These are phyloP conservation scores for Arabidopsis hybrid DNA, from an alignment of 441 rosid species.

Conservation along the genomic window DNA sequence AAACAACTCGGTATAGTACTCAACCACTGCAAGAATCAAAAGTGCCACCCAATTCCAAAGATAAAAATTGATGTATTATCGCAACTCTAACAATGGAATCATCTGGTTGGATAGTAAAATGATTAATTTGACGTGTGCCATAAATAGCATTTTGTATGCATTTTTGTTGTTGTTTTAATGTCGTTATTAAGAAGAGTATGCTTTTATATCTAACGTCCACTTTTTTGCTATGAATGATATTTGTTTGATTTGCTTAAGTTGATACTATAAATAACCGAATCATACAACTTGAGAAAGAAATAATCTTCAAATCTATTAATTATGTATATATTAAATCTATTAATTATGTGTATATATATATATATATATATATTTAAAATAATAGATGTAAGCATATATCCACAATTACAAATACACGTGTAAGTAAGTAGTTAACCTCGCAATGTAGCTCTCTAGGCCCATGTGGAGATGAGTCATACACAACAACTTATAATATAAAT, in stretches of 20 bases:
- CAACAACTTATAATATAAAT: no score
- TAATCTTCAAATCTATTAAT: no score
- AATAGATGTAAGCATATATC: no score
- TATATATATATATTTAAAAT: no score
- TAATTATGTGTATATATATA: no score
- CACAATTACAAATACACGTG: no score
- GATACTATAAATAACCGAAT: slow-evolving; percentile 5
- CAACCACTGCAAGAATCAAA: no score
- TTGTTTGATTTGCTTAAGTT: slow-evolving; percentile 5
- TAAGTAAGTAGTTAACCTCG: no score
- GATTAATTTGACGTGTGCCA: slow-evolving; percentile 3
- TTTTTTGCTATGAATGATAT: not conserved
- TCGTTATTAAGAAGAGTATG: not conserved
- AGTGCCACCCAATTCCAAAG: not conserved
- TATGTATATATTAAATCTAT: no score
- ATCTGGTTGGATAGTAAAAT: not conserved
- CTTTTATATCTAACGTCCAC: not conserved
- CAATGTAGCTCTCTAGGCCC: no score
- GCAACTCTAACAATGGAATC: not conserved
- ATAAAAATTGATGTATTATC: not conserved
- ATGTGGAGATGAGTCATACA: no score
- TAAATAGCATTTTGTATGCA: not conserved
- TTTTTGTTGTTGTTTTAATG: not conserved
- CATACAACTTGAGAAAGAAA: not conserved
- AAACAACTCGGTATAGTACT: no score